Conservation (phyloP, 2,329 filamentous ascomycete genomes). For the Fusarium robinianum region DNA sequence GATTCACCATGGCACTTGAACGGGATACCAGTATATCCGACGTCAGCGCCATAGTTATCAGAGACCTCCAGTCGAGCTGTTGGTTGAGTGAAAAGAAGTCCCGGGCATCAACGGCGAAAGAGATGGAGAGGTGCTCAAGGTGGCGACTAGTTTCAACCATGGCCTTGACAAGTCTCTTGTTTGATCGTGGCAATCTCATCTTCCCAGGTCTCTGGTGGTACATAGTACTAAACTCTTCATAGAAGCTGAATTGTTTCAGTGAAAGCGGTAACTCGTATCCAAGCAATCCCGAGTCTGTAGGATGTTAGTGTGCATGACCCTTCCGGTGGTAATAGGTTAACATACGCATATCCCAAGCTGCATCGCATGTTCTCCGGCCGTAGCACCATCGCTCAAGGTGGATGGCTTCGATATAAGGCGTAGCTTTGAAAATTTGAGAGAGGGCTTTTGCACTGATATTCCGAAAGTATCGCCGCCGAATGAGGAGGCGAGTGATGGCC, state of each 20-base stretch:
- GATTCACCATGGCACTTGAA: neutral
- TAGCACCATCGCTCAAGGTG: constrained; percentile 22
- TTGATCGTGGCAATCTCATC: constrained; percentile 9
- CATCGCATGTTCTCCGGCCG: neutral
- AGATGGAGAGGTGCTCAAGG: constrained; percentile 15
- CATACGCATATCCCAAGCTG: neutral
- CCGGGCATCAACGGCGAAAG: constrained; percentile 8
- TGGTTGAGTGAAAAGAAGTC: neutral
- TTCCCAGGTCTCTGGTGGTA: constrained; percentile 1
- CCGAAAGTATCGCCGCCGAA: constrained; percentile 12
- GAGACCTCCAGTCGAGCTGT: neutral
- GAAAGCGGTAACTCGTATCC: constrained; percentile 6
- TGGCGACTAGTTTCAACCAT: constrained; percentile 2
- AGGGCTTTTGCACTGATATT: constrained; percentile 4
- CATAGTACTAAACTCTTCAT: constrained; percentile 7
- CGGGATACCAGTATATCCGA: neutral
- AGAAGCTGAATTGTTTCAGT: constrained; percentile 18
- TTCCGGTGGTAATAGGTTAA: neutral
- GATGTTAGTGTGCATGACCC: neutral
- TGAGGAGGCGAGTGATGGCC: constrained; percentile 13
- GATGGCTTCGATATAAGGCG: constrained; percentile 8
- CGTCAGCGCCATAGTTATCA: constrained; percentile 6
- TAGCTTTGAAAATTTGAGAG: neutral
- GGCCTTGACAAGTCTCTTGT: constrained; percentile 1
- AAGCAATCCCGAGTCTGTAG: constrained; percentile 2